Percentiles rank a stretch among this genome's conserved stretches.
Conservation (phyloP, 257 asterid species). For the Jasminum sambac region DNA sequence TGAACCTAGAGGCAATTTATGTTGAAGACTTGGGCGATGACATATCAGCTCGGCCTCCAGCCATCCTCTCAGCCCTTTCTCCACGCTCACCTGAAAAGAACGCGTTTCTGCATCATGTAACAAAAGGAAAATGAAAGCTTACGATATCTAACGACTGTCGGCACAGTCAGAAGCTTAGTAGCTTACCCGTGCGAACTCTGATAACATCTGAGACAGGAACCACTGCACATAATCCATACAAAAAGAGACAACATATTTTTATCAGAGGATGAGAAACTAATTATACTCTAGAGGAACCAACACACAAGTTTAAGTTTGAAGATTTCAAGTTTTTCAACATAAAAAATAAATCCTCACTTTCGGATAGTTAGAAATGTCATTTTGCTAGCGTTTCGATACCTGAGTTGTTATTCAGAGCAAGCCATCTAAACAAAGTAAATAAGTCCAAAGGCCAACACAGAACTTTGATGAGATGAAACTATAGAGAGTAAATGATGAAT, state of each 20-base stretch:
- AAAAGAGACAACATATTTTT: background rate
- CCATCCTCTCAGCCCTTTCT: conserved; percentile 83
- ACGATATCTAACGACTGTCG: no score
- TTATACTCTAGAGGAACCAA: background rate
- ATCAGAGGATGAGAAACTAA: background rate
- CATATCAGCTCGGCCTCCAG: conserved; percentile 81
- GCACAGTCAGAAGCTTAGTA: conserved; percentile 4
- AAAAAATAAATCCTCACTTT: background rate
- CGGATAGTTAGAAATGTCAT: background rate
- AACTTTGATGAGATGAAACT: background rate
- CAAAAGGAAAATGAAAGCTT: background rate
- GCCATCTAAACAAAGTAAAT: background rate
- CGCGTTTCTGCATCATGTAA: background rate
- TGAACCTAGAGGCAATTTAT: conserved; percentile 16
- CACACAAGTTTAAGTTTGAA: background rate
- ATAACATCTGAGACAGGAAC: conserved; percentile 75
- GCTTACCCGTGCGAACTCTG: conserved; percentile 89
- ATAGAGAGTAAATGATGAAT: background rate
- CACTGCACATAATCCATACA: conserved; percentile 50
- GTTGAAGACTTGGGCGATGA: conserved; percentile 35
- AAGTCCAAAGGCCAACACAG: background rate
- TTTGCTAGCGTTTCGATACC: background rate
- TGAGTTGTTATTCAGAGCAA: background rate
- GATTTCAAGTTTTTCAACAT: background rate
- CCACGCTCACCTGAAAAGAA: conserved; percentile 79